Base-by-base conservation (phyloP, 1,284 basidiomycete genomes). In the Amylostereum chailletii region DNA sequence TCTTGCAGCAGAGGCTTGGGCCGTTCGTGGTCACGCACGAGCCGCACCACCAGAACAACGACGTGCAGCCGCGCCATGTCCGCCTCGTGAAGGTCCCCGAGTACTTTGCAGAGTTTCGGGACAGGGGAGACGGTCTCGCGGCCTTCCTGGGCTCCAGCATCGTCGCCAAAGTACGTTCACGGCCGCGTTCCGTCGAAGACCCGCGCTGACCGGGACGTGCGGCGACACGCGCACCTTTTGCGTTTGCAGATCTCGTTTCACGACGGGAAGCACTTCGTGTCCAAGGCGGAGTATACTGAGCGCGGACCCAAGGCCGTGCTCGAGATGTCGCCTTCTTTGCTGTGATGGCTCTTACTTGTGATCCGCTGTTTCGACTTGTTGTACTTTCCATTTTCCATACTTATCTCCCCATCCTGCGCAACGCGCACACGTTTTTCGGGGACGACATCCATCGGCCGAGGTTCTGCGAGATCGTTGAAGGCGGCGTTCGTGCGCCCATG, bases 81-180 rank as follows among this genome's bases (percentile, higher is more conserved):
- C 75, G 82, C 19, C 72, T 86, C 8, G 64, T 93, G 46, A 77
- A 71, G 42, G 79, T 94, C n/a, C 93, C 93, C 9, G 92, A 95
- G 30, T 95, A 95, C 66, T 95, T 94, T 65, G 85, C 87, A 6
- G 91, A 95, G 63, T 96, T 89, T 63, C 79, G 90, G 54, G 88
- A 93, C 46, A 83, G 82, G 41, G 87, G 90, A 0, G 86, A 89
- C 43, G 86, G 89, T 1, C 71, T 89, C 27, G 87, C 90, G 2
- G 85, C 86, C 5, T 96, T 94, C 72, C 68, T 95, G 44, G 93
- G 93, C 1, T 78, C 82, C n/a, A 86, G 83, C 54, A 90, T 95
- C 59, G 79, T 87, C 31, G 89, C 89, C 26, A 94, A 94, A 74
- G 90, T 89, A 52, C 54, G 74, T 58, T 31, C 50, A 42, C 34